Evolutionary conservation across 1,284 basidiomycete species (phyloP), one percentile per base, ranked within the genome.

Genomic region (Melampsora americana): DNA sequence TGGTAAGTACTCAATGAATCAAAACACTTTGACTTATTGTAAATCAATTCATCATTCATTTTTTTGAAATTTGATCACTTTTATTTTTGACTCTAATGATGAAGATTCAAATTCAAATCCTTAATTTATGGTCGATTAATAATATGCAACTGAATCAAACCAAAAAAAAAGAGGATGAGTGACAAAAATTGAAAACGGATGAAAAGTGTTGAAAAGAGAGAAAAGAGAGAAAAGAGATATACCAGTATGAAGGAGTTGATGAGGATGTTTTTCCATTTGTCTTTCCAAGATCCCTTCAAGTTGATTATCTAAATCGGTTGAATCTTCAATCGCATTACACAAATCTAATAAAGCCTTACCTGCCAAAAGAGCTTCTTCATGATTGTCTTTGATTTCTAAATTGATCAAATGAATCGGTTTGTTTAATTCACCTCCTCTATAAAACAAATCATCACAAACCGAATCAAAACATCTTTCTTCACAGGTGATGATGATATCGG

Each of bases 401-500:
- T 99, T 99, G 83, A 99, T 93, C 72, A 99, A 85, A 83, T 99
- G 96, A 28, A 99, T 94, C 0, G 93, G 90, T 73, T 90, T 89
- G 84, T 95, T 98, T 81, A 90, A 89, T 78, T 99, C 95, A 1
- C 95, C 92, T 32, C 93, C 94, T 78, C 93, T 87, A 56, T 86
- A 85, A 77, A 99, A 86, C 23, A 99, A 85, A 85, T 99, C 95
- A 83, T 99, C 96, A 82, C 95, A 98, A 23, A 99, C 96, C 2
- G 93, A 91, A 82, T 99, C 96, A 83, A 94, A 99, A 84, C 96
- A 99, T 76, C 95, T 88, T 84, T 99, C 96, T 84, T 99, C 96
- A 83, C 96, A 99, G 2, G 96, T 99, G 80, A 99, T 96, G 18
- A 99, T 95, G 18, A 99, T 87, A 82, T 99, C 96, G 6, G 92